These are phyloP conservation scores for Rhododendron simsii DNA, from an alignment of 148 eudicot genomes.

Conservation along the genomic window DNA sequence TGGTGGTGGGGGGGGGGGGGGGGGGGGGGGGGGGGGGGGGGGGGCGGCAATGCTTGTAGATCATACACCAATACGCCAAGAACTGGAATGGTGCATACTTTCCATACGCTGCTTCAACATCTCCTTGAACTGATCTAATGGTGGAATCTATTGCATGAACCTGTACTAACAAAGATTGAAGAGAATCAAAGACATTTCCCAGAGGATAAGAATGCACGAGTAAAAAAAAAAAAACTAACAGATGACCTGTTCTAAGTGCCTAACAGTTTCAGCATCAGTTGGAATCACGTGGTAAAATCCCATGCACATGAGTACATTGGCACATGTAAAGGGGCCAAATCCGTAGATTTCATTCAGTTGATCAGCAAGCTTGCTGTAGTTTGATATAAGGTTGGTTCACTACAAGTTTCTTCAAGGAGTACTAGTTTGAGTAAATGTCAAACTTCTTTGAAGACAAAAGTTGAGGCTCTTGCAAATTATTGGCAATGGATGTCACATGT, in stretches of 20 bases:
- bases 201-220: background rate
- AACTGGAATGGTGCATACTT: constrained; percentile 73
- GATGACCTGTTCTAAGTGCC: constrained; percentile 69
- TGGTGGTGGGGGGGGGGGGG: too few relatives aligned
- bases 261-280: constrained; percentile 73
- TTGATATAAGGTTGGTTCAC: constrained; percentile 36
- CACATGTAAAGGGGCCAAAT: constrained; percentile 73
- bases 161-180: constrained; percentile 25
- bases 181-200: background rate
- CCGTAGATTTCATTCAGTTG: constrained; percentile 62
- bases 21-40: too few relatives aligned
- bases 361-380: constrained; percentile 43
- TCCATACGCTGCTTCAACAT: constrained; percentile 53
- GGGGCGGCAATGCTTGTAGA: background rate
- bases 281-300: constrained; percentile 78
- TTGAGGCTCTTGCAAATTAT: too few relatives aligned
- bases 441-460: too few relatives aligned
- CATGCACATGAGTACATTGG: constrained; percentile 84
- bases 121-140: constrained; percentile 36
- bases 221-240: background rate
- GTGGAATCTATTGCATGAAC: constrained; percentile 54
- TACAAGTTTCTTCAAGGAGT: constrained; percentile 51
- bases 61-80: constrained; percentile 71
- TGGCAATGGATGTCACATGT: too few relatives aligned
- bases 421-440: background rate